Conservation (phyloP, 768 basidiomycete genomes). For the Mrakia gelida region DNA sequence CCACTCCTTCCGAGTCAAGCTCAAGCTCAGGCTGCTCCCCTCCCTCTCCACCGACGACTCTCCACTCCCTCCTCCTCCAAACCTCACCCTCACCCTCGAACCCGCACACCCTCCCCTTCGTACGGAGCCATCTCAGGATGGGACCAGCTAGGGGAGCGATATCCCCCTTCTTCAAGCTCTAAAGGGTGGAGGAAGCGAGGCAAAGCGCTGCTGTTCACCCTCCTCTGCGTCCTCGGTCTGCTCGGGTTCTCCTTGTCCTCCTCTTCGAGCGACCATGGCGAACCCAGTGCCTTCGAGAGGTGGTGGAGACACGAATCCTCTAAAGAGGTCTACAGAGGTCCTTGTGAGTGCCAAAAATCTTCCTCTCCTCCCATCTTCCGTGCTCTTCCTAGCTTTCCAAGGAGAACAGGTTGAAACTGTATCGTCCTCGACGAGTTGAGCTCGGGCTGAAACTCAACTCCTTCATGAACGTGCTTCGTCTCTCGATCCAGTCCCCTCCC, state of each 20-base stretch:
- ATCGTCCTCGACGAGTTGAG: no score
- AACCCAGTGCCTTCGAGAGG: background rate
- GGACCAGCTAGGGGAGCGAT: background rate
- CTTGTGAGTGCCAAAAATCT: background rate
- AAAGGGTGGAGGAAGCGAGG: background rate
- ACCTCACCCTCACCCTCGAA: background rate
- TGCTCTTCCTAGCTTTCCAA: background rate
- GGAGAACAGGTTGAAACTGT: no score
- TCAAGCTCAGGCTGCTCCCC: background rate
- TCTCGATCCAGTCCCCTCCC: background rate
- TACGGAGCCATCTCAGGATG: background rate
- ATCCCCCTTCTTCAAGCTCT: background rate
- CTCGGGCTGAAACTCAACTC: background rate
- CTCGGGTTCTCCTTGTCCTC: background rate
- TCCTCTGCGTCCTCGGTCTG: background rate
- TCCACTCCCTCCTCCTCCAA: background rate
- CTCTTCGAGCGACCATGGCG: background rate
- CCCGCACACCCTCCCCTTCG: background rate
- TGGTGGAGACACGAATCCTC: background rate
- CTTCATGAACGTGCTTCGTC: background rate
- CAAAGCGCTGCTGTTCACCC: background rate
- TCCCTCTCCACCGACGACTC: background rate
- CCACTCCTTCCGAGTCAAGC: background rate
- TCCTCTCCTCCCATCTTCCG: background rate
- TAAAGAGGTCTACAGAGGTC: no score